phyloP scores from a whole-genome alignment of 345 rosid species.

The Ceriops zippeliana region DNA sequence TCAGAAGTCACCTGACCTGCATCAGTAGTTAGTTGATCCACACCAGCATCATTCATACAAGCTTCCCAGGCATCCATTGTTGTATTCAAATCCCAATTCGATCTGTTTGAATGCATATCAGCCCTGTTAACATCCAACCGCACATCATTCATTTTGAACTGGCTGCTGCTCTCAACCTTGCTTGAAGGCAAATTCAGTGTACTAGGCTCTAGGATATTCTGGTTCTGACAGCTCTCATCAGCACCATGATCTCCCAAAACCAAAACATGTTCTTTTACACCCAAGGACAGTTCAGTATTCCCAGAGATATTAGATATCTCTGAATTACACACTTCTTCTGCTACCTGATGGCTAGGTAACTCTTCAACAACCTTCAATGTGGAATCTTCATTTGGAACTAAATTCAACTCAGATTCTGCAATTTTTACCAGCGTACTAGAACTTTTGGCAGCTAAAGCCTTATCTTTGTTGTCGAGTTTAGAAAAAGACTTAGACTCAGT shows the following conservation, averaged over 20 bases:
- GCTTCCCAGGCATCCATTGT: constrained; percentile 86
- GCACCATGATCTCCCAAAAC: constrained; percentile 22
- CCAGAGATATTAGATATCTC: constrained; percentile 24
- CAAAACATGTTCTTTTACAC: constrained; percentile 19
- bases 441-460: constrained; percentile 23
- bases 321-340: constrained; percentile 24
- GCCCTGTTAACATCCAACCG: constrained; percentile 21
- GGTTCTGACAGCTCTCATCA: constrained; percentile 22
- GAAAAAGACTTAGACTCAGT: constrained; percentile 28
- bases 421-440: constrained; percentile 11
- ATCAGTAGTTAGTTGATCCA: constrained; percentile 24
- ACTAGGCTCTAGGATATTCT: constrained; percentile 28
- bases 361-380: constrained; percentile 21
- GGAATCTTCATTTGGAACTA: constrained; percentile 22
- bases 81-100: constrained; percentile 83
- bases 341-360: constrained; percentile 19
- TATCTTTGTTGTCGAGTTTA: constrained; percentile 18
- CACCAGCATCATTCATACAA: constrained; percentile 29
- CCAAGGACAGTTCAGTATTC: constrained; percentile 35
- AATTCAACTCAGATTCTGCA: constrained; percentile 31
- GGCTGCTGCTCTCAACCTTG: constrained; percentile 34
- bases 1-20: constrained; percentile 23
- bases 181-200: constrained; percentile 52
- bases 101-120: constrained; percentile 38
- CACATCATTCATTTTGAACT: constrained; percentile 17